Conservation (phyloP, 2,329 filamentous ascomycete genomes). For the Microcyclosporella mali region DNA sequence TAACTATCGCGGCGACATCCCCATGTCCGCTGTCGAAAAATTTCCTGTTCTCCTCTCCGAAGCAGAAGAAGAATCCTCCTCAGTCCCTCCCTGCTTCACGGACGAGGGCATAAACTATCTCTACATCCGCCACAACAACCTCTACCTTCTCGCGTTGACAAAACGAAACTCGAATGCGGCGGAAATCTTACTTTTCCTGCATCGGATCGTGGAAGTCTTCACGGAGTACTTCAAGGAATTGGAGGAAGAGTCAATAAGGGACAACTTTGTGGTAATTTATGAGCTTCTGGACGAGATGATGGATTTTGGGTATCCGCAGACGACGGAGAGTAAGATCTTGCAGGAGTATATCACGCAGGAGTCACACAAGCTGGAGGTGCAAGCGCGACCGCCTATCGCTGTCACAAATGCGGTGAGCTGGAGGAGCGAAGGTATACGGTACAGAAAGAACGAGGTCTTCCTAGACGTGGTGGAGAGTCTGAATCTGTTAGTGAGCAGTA, state of each 20-base stretch:
- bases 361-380: slow-evolving; percentile 95
- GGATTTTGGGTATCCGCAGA: slow-evolving; percentile 99
- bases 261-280: slow-evolving; percentile 99
- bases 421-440: slow-evolving; percentile 95
- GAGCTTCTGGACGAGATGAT: slow-evolving; percentile 99
- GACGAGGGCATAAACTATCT: slow-evolving; percentile 99
- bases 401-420: slow-evolving; percentile 98
- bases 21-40: slow-evolving; percentile 98
- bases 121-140: slow-evolving; percentile 98
- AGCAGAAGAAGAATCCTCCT: slow-evolving; percentile 97
- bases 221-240: slow-evolving; percentile 99
- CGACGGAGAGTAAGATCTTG: slow-evolving; percentile 95
- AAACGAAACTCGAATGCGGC: slow-evolving; percentile 99
- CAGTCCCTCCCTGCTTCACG: slow-evolving; percentile 95
- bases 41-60: slow-evolving; percentile 94
- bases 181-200: slow-evolving; percentile 95
- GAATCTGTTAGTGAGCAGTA: slow-evolving; percentile 88
- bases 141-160: slow-evolving; percentile 93
- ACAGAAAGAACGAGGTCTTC: slow-evolving; percentile 99
- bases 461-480: slow-evolving; percentile 94
- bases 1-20: slow-evolving; percentile 97
- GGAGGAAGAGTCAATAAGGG: slow-evolving; percentile 95
- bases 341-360: slow-evolving; percentile 97
- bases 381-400: slow-evolving; percentile 91
- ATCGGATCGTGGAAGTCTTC: slow-evolving; percentile 97